Conservation (phyloP, 352 stramenopile species). For the Phytopythium montanum region DNA sequence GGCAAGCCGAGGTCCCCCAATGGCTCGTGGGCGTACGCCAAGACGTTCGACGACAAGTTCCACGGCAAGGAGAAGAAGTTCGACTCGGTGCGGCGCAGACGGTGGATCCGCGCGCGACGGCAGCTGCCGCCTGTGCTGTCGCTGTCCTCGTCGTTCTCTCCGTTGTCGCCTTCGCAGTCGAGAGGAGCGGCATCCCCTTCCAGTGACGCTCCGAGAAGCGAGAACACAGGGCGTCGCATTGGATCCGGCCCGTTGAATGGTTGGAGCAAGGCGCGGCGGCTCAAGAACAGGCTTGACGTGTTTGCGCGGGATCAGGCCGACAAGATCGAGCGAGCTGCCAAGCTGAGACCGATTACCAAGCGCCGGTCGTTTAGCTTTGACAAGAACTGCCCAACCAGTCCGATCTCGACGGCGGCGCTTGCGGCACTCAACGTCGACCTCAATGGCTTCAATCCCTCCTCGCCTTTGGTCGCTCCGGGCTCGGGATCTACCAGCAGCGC, state of each 20-base stretch:
- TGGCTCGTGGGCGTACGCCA: slow-evolving; percentile 57
- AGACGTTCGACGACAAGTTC: slow-evolving; percentile 64
- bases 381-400: slow-evolving; percentile 27
- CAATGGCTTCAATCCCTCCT: background rate
- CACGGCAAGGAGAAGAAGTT: slow-evolving; percentile 75
- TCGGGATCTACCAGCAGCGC: background rate
- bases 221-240: slow-evolving; percentile 10
- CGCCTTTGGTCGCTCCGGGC: background rate
- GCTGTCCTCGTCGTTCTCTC: slow-evolving; percentile 11
- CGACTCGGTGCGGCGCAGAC: slow-evolving; percentile 61
- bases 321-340: slow-evolving; percentile 14
- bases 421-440: slow-evolving; percentile 17
- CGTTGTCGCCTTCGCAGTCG: background rate
- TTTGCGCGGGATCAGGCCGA: slow-evolving; percentile 32
- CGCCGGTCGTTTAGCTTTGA: slow-evolving; percentile 40
- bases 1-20: slow-evolving; percentile 4
- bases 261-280: slow-evolving; percentile 28
- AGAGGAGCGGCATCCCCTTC: background rate
- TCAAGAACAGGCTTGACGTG: slow-evolving; percentile 39
- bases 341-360: slow-evolving; percentile 24
- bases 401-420: slow-evolving; percentile 19
- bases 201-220: slow-evolving; percentile 1
- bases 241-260: slow-evolving; percentile 11
- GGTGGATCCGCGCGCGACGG: slow-evolving; percentile 57
- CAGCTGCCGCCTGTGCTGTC: slow-evolving; percentile 52